A percentile compares a stretch with the other conserved stretches of the same genome.
phyloP scores from a whole-genome alignment of 2,329 filamentous ascomycete genomes.

The Ascosphaera pollenicola region DNA sequence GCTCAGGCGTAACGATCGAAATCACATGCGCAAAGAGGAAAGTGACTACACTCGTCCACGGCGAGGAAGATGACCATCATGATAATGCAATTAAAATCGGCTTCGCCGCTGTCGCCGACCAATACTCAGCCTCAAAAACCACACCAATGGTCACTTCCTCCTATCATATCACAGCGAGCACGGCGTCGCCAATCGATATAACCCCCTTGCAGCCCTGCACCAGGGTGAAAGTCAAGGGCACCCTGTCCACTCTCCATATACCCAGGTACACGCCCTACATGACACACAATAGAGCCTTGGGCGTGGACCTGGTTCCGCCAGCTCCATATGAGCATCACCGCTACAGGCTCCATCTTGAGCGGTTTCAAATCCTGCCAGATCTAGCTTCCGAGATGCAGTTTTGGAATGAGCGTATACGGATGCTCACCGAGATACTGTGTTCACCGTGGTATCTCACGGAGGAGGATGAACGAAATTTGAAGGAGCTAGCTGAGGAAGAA shows the following conservation, averaged over 20 bases:
- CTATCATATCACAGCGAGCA: constrained; percentile 4
- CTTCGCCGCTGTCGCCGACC: background rate
- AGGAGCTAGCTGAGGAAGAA: constrained; percentile 3
- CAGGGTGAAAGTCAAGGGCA: constrained; percentile 34
- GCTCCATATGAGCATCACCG: constrained; percentile 9
- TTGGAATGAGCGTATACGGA: constrained; percentile 28
- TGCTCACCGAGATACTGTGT: constrained; percentile 26
- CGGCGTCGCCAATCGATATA: constrained; percentile 21
- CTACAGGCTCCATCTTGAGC: constrained; percentile 26
- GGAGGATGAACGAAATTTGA: constrained; percentile 21
- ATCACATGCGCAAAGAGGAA: constrained; percentile 23
- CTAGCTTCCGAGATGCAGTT: constrained; percentile 33
- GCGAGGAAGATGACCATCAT: background rate
- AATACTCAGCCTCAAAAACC: constrained; percentile 6
- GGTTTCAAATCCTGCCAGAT: constrained; percentile 25
- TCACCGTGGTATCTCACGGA: constrained; percentile 30
- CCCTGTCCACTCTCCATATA: constrained; percentile 23
- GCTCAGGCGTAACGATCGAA: constrained; percentile 35
- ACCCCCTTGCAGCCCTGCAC: constrained; percentile 25
- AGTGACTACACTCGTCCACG: background rate
- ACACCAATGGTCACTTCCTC: background rate
- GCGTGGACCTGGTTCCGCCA: background rate
- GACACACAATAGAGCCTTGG: too few species aligned
- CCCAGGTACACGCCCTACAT: background rate
- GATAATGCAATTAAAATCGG: background rate